Conservation (phyloP, 1,284 basidiomycete genomes). For the Cystobasidium slooffiae region DNA sequence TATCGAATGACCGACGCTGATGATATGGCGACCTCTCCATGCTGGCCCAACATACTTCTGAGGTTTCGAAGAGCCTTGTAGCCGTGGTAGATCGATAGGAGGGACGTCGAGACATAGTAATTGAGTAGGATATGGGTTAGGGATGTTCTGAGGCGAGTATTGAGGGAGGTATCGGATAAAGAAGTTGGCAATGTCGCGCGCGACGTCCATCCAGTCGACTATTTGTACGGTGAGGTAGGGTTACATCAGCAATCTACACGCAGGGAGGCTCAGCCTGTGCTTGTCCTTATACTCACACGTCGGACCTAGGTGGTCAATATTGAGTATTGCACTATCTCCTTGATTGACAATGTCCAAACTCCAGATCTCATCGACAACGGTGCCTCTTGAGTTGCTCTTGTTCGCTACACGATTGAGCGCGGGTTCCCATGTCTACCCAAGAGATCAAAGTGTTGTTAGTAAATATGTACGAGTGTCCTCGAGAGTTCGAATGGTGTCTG, state of each 20-base stretch:
- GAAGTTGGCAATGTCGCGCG: slow-evolving; percentile 73
- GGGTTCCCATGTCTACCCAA: slow-evolving; percentile 69
- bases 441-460: neutral
- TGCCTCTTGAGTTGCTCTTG: slow-evolving; percentile 49
- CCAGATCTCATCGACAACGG: slow-evolving; percentile 75
- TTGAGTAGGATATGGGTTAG: neutral
- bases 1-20: slow-evolving; percentile 79
- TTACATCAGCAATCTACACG: neutral
- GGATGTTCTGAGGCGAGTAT: neutral
- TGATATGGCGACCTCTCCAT: slow-evolving; percentile 56
- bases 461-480: neutral
- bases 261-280: neutral
- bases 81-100: slow-evolving; percentile 1
- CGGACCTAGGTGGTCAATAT: slow-evolving; percentile 64
- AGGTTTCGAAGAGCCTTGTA: neutral
- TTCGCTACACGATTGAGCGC: slow-evolving; percentile 57
- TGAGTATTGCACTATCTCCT: slow-evolving; percentile 73
- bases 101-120: slow-evolving; percentile 6
- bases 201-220: slow-evolving; percentile 73
- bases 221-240: neutral
- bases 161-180: slow-evolving; percentile 65
- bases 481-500: neutral
- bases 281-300: neutral
- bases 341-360: slow-evolving; percentile 75
- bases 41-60: slow-evolving; percentile 56